phyloP scores from a whole-genome alignment of 163 green algal species.

The Prototheca cutis region DNA sequence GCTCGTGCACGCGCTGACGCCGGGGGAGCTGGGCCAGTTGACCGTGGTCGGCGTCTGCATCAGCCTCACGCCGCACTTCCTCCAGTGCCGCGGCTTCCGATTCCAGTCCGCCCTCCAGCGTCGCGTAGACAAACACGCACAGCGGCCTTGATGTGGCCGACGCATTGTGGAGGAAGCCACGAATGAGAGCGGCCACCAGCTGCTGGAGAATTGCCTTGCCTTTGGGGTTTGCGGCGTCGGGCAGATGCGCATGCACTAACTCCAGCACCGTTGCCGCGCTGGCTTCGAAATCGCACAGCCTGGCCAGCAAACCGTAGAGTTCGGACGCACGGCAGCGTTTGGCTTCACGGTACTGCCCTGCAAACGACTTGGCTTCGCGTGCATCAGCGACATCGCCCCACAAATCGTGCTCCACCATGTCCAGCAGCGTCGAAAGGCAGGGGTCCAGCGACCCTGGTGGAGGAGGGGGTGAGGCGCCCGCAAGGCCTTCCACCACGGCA shows the following conservation, averaged over 20 bases:
- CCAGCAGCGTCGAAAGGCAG: conserved; percentile 46
- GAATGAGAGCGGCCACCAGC: conserved; percentile 51
- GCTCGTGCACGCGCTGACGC: too few relatives aligned
- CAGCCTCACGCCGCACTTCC: neutral
- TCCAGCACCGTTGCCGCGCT: conserved; percentile 41
- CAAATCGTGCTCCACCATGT: conserved; percentile 64
- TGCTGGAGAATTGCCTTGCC: conserved; percentile 52
- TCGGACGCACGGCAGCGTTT: conserved; percentile 62
- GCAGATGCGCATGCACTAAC: conserved; percentile 33
- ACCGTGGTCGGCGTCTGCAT: neutral
- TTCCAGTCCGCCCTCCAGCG: conserved; percentile 40
- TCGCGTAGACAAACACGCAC: conserved; percentile 47
- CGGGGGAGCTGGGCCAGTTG: neutral
- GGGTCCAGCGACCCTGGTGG: conserved; percentile 56
- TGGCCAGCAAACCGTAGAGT: conserved; percentile 64
- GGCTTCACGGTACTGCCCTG: conserved; percentile 67
- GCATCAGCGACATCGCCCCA: conserved; percentile 74
- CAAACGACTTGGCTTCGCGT: conserved; percentile 69
- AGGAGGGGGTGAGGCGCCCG: conserved; percentile 3
- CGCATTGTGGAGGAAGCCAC: conserved; percentile 63
- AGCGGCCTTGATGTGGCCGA: conserved; percentile 44
- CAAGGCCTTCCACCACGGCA: conserved; percentile 42
- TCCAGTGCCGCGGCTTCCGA: conserved; percentile 28
- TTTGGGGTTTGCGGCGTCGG: conserved; percentile 37
- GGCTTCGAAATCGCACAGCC: conserved; percentile 45